A percentile compares a stretch with the other conserved stretches of the same genome.
These are phyloP conservation scores for Entomortierella beljakovae DNA, from an alignment of 192 early-diverging fungal species.

Conservation along the genomic window DNA sequence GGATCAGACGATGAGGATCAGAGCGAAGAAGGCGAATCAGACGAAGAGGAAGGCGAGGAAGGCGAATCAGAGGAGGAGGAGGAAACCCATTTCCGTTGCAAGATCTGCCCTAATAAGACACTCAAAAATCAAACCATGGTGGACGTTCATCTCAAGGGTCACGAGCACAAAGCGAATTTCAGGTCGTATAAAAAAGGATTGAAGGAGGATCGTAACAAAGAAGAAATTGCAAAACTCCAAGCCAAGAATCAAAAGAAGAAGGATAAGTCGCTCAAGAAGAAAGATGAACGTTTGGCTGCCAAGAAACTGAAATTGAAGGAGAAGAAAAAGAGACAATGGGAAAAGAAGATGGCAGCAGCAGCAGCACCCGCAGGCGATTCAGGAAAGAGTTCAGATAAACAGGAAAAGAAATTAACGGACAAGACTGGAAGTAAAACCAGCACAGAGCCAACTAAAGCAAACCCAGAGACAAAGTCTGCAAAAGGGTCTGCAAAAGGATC, in stretches of 20 bases:
- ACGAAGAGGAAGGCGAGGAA: slow-evolving; percentile 6
- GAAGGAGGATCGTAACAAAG: slow-evolving; percentile 43
- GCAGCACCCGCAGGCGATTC: slow-evolving; percentile 7
- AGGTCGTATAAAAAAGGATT: slow-evolving; percentile 39
- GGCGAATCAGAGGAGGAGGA: slow-evolving; percentile 19
- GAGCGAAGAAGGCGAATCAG: slow-evolving; percentile 9
- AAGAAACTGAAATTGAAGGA: slow-evolving; percentile 51
- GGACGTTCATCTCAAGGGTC: slow-evolving; percentile 37
- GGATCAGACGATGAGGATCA: slow-evolving; percentile 17
- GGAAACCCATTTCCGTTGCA: slow-evolving; percentile 49
- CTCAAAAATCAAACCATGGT: slow-evolving; percentile 53
- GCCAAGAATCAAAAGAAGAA: slow-evolving; percentile 44
- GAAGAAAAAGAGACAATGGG: slow-evolving; percentile 53
- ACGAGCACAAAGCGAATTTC: slow-evolving; percentile 39
- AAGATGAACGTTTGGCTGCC: slow-evolving; percentile 29
- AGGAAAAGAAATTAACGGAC: background rate
- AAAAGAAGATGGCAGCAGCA: slow-evolving; percentile 40
- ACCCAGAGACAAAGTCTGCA: too few relatives aligned
- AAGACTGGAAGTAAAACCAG: slow-evolving; percentile 1
- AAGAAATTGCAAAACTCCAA: slow-evolving; percentile 36
- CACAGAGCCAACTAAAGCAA: background rate
- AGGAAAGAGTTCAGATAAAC: background rate
- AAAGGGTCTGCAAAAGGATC: too few relatives aligned
- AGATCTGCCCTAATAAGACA: slow-evolving; percentile 47
- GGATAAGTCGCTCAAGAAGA: slow-evolving; percentile 43